Evolutionary conservation across 768 basidiomycete species (phyloP).

Genomic region (Serendipita indica): DNA sequence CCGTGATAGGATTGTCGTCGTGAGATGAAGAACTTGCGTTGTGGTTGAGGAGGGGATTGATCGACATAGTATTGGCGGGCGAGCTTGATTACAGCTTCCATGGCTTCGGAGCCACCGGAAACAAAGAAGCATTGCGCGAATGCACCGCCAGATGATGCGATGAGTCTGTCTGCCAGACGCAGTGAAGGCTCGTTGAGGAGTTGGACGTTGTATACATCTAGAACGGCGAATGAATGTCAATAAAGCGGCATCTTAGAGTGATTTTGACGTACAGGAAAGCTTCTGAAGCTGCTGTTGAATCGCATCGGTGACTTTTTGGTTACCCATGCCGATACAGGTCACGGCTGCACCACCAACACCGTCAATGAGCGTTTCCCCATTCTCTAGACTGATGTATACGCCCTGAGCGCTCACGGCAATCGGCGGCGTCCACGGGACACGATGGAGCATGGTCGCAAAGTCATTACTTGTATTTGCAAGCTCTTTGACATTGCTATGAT

Average conservation of each 20-base stretch:
- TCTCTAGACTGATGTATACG: slow-evolving; percentile 54
- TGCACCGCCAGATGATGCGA: slow-evolving; percentile 54
- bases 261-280: slow-evolving; percentile 43
- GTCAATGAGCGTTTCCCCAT: slow-evolving; percentile 57
- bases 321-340: slow-evolving; percentile 55
- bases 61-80: slow-evolving; percentile 63
- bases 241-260: neutral
- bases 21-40: slow-evolving; percentile 66
- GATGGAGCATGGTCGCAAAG: slow-evolving; percentile 40
- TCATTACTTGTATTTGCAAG: no score
- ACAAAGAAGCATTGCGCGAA: slow-evolving; percentile 59
- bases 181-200: slow-evolving; percentile 70
- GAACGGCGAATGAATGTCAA: neutral
- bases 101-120: slow-evolving; percentile 77
- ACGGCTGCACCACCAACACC: slow-evolving; percentile 81
- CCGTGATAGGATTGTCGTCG: slow-evolving; percentile 73
- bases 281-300: slow-evolving; percentile 70
- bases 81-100: slow-evolving; percentile 76
- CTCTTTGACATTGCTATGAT: no score
- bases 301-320: slow-evolving; percentile 56
- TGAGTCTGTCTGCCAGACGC: slow-evolving; percentile 50
- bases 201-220: slow-evolving; percentile 82
- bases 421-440: slow-evolving; percentile 62
- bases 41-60: slow-evolving; percentile 46
- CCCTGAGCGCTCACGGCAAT: slow-evolving; percentile 52